Base-by-base conservation (phyloP, 257 asterid genomes). In the Plantago ovata region DNA sequence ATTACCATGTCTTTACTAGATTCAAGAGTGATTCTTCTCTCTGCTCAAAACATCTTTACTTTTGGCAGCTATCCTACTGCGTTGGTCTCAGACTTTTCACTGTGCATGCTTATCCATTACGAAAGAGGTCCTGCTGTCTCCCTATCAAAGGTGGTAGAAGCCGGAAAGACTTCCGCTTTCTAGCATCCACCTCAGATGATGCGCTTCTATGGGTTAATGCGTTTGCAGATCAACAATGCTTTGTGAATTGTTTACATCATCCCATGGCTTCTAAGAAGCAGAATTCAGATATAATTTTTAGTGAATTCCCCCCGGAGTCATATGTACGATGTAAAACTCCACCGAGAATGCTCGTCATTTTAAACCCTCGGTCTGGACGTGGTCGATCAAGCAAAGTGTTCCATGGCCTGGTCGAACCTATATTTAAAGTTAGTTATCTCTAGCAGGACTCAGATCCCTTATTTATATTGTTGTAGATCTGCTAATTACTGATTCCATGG, bases 311-410 rank as follows among this genome's bases (percentile, higher is more conserved):
- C 61, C 86, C 85, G 0, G 98, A 89, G 77, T 86, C 91, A 43
- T 82, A 76, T 71, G 65, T 93, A 66, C 83, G 87, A 78, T 84
- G 94, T 69, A 93, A 89, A 84, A 84, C 70, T 60, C 78, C 92
- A 14, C 98, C 98, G 16, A 84, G 70, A 77, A 84, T 93, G 95
- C 96, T 93, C 46, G 97, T 88, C 70, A 81, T 92, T 73, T 78
- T 92, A 68, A 92, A 92, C 79, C 98, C 98, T 65, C 86, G 89
- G 67, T 88, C 98, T 60, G 98, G 98, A 23, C 85, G 87, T 50
- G 97, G 98, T 56, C 95, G 98, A 53, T 92, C 98, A 42, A 84
- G 85, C 83, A 92, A 92, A 79, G 95, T 92, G 59, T 92, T 85
- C 56, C 85, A 85, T 71, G 88, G 80, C 68, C 62, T 64, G 79